A percentile compares a stretch with the other conserved stretches of the same genome.
Conservation (phyloP, 2,329 filamentous ascomycete genomes). For the Fusarium pseudonygamai region DNA sequence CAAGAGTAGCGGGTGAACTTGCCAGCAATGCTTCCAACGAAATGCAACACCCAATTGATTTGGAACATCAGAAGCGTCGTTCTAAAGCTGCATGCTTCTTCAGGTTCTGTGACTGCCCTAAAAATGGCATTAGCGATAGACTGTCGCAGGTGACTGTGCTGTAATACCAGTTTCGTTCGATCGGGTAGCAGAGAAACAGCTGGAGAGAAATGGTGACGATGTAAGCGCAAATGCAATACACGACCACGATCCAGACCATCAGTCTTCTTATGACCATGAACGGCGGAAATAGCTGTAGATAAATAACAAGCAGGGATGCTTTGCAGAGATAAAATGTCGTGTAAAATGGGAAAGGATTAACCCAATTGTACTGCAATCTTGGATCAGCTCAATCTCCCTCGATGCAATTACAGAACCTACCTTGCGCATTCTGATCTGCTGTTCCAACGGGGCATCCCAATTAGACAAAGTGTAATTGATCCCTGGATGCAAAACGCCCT, state of each 20-base stretch:
- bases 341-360: slow-evolving; percentile 11
- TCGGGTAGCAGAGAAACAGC: slow-evolving; percentile 22
- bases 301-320: slow-evolving; percentile 23
- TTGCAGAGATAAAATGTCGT: slow-evolving; percentile 33
- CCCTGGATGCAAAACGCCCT: not conserved
- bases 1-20: not conserved
- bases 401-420: not conserved
- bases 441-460: slow-evolving; percentile 1
- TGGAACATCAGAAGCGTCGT: slow-evolving; percentile 2
- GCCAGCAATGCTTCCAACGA: slow-evolving; percentile 18
- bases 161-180: slow-evolving; percentile 26
- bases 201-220: not conserved
- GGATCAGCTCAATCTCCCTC: not conserved
- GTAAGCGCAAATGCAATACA: slow-evolving; percentile 4
- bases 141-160: accelerated
- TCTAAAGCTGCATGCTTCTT: not conserved
- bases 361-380: slow-evolving; percentile 3
- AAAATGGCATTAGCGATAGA: accelerated
- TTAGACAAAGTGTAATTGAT: slow-evolving; percentile 17
- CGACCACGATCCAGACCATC: not conserved
- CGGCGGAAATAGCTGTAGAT: slow-evolving; percentile 26
- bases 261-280: slow-evolving; percentile 28
- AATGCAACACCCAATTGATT: slow-evolving; percentile 19
- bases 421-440: not conserved
- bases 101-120: not conserved